phyloP scores from a whole-genome alignment of 257 asterid species.

The Anisodus tanguticus region DNA sequence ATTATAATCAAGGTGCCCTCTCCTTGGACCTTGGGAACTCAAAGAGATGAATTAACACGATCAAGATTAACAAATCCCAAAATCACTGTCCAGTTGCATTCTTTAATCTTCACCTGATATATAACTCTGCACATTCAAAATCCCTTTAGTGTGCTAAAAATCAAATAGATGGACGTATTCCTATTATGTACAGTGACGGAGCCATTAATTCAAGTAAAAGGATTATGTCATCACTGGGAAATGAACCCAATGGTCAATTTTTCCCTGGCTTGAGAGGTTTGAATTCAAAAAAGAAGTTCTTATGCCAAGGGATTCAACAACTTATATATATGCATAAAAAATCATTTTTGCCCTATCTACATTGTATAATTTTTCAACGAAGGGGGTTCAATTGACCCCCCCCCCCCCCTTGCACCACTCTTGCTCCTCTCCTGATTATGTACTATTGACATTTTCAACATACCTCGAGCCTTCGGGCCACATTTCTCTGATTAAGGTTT shows the following conservation, averaged over 20 bases:
- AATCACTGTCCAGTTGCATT: slow-evolving; percentile 76
- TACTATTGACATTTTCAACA: background rate
- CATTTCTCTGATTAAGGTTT: slow-evolving; percentile 85
- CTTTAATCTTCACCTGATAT: slow-evolving; percentile 86
- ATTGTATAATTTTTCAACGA: no score
- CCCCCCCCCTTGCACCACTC: no score
- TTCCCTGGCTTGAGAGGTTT: no score
- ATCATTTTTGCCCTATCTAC: no score
- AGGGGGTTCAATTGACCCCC: no score
- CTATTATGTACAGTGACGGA: background rate
- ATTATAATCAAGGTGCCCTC: background rate
- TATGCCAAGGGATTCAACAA: no score
- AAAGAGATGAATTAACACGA: slow-evolving; percentile 61
- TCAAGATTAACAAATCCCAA: slow-evolving; percentile 70
- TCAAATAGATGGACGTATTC: background rate
- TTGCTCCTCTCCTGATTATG: background rate
- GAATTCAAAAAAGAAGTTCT: no score
- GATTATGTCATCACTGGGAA: no score
- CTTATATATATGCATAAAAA: no score
- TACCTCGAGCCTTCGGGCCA: slow-evolving; percentile 88
- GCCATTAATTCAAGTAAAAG: no score
- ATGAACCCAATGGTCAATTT: no score
- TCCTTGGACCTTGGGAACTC: slow-evolving; percentile 26
- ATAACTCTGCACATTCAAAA: slow-evolving; percentile 68
- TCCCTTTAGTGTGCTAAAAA: background rate